Conservation (phyloP, 805 yeast genomes). For the Priceomyces haplophilus region DNA sequence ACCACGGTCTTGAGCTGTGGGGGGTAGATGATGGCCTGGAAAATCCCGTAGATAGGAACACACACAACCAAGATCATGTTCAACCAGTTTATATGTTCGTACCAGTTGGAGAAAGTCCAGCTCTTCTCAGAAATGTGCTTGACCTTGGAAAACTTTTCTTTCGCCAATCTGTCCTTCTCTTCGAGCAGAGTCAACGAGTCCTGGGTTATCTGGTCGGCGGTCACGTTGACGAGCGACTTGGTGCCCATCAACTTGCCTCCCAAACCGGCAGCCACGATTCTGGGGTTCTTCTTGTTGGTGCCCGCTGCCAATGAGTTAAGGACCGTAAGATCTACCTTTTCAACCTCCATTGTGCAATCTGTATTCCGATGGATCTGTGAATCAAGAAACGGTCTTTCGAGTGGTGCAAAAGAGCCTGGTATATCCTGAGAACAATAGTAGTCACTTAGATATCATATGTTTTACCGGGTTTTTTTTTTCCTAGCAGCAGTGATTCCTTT, state of each 20-base stretch:
- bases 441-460: no score
- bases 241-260: conserved; percentile 83
- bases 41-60: conserved; percentile 56
- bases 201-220: conserved; percentile 59
- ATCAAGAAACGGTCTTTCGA: no score
- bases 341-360: conserved; percentile 6
- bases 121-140: conserved; percentile 74
- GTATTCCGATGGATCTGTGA: background rate
- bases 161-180: conserved; percentile 38
- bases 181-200: conserved; percentile 45
- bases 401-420: no score
- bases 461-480: no score
- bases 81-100: conserved; percentile 74
- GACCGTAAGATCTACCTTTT: conserved; percentile 54
- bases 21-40: conserved; percentile 43
- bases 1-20: conserved; percentile 51
- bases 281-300: conserved; percentile 61
- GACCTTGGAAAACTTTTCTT: conserved; percentile 36
- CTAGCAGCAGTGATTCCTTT: no score
- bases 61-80: conserved; percentile 62
- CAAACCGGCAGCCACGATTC: conserved; percentile 74
- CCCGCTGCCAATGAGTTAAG: conserved; percentile 84
- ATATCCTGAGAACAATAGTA: no score
- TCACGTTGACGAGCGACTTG: conserved; percentile 62
- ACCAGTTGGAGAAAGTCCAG: conserved; percentile 73